Evolutionary conservation across 2,329 filamentous ascomycete genomes (phyloP).

Genomic region (Bipolaris gigantea): DNA sequence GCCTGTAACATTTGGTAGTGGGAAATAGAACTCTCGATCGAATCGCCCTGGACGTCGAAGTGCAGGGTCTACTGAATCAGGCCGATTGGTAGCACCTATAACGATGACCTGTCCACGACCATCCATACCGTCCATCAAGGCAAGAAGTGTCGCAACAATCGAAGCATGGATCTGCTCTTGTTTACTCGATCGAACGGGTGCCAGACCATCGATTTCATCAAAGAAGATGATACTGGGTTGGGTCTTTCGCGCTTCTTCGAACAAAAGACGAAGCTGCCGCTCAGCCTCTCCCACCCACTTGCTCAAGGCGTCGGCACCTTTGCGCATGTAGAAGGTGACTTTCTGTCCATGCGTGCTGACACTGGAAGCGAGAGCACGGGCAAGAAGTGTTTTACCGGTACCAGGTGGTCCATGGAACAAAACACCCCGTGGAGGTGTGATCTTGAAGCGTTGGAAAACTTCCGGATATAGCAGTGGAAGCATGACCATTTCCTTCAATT

Average conservation of each 20-base stretch:
- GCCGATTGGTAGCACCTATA: conserved; percentile 96
- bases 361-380: conserved; percentile 87
- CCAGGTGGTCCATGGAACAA: conserved; percentile 96
- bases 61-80: conserved; percentile 96
- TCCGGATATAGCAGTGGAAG: conserved; percentile 93
- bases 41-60: conserved; percentile 91
- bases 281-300: conserved; percentile 99
- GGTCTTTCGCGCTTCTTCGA: conserved; percentile 92
- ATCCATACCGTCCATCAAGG: conserved; percentile 56
- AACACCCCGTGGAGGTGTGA: conserved; percentile 91
- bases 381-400: conserved; percentile 96
- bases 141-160: conserved; percentile 63
- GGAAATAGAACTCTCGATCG: conserved; percentile 97
- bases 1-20: conserved; percentile 78
- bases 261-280: conserved; percentile 87
- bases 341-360: conserved; percentile 87
- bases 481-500: conserved; percentile 98
- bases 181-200: conserved; percentile 94
- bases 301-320: conserved; percentile 94
- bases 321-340: conserved; percentile 99
- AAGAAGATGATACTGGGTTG: conserved; percentile 99
- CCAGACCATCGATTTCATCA: conserved; percentile 96
- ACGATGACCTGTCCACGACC: conserved; percentile 82
- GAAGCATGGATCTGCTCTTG: conserved; percentile 99
- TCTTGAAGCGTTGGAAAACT: conserved; percentile 86